Conservation (phyloP, 169 alveolate genomes). For the Plasmodium knowlesi region DNA sequence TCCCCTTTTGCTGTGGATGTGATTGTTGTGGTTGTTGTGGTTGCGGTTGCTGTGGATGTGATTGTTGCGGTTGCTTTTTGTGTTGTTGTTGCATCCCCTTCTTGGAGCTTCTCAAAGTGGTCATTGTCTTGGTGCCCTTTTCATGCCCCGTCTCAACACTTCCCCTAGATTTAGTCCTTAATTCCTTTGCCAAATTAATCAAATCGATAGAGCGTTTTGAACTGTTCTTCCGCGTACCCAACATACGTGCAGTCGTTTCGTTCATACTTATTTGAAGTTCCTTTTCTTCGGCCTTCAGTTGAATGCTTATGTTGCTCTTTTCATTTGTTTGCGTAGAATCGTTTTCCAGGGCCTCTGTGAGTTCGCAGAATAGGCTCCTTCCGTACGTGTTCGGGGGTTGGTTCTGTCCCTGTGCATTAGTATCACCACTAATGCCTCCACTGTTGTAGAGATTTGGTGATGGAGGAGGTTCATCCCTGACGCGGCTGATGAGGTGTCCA, state of each 20-base stretch:
- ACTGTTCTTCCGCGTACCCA: background rate
- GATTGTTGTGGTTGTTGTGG: too few species aligned
- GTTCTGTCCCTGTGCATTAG: background rate
- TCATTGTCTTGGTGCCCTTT: background rate
- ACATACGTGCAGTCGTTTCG: background rate
- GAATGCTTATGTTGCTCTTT: conserved; percentile 17
- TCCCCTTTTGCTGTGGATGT: background rate
- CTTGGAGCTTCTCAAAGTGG: background rate
- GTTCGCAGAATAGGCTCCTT: conserved; percentile 21
- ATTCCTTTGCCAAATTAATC: background rate
- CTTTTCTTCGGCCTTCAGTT: conserved; percentile 20
- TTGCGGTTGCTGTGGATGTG: too few species aligned
- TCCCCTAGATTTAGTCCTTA: background rate
- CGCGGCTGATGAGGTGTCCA: background rate
- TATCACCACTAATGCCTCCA: background rate
- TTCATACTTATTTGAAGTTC: conserved; percentile 8
- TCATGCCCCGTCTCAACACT: background rate
- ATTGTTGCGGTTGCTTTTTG: background rate
- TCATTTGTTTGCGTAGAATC: background rate
- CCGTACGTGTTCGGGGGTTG: background rate
- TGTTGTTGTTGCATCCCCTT: background rate
- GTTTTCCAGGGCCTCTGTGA: conserved; percentile 35
- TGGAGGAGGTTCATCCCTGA: background rate
- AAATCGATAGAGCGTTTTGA: conserved; percentile 18
- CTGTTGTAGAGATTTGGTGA: background rate